These are phyloP conservation scores for Leptographium wingfieldii DNA, from an alignment of 2,329 filamentous ascomycete genomes.

Conservation along the genomic window DNA sequence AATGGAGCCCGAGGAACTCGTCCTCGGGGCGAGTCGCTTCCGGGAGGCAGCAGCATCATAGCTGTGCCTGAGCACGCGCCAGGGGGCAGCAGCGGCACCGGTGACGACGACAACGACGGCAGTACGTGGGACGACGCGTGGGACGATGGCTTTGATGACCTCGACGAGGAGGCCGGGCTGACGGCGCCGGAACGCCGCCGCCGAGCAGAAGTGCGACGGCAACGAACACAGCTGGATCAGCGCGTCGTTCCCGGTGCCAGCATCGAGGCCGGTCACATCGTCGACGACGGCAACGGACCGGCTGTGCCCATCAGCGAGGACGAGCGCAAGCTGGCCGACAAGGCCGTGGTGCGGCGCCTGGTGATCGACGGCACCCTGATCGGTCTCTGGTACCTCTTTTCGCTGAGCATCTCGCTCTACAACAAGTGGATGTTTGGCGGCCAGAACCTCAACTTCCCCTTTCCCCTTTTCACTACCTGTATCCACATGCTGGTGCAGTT, in stretches of 20 bases:
- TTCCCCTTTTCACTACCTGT: constrained; percentile 88
- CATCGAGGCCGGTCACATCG: neutral
- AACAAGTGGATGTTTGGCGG: constrained; percentile 99
- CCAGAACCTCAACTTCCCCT: constrained; percentile 76
- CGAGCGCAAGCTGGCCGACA: constrained; percentile 65
- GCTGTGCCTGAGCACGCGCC: neutral
- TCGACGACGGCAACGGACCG: neutral
- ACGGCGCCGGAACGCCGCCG: constrained; percentile 60
- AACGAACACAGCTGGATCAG: constrained; percentile 58
- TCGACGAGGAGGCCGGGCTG: constrained; percentile 83
- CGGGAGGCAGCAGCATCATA: too few relatives aligned
- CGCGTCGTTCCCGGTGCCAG: constrained; percentile 45
- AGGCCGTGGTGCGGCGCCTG: constrained; percentile 55
- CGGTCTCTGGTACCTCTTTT: constrained; percentile 79
- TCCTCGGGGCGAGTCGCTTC: neutral
- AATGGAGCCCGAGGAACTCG: neutral
- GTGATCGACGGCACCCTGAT: constrained; percentile 73
- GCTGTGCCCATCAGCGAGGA: constrained; percentile 41
- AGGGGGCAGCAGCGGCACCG: neutral
- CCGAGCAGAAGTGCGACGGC: constrained; percentile 51
- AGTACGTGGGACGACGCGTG: constrained; percentile 62
- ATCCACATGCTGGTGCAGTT: constrained; percentile 97
- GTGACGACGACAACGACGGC: neutral
- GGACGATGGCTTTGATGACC: constrained; percentile 76
- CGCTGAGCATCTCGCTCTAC: constrained; percentile 86